Evolutionary conservation across 2,329 filamentous ascomycete genomes (phyloP).

Genomic region (Penicillium brasilianum): DNA sequence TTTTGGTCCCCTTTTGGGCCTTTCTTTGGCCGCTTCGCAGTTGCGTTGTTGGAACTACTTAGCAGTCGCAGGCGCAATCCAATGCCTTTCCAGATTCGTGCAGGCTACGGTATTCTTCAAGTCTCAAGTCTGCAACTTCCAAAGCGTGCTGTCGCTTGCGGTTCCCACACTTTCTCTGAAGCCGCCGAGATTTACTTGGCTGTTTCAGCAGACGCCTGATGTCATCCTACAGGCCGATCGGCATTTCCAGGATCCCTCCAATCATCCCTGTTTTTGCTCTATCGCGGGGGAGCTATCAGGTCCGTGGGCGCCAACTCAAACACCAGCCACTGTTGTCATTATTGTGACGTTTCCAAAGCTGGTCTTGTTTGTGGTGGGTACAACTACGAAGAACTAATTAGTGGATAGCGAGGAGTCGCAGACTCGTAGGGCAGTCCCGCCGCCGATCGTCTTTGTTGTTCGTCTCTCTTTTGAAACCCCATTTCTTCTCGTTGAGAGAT

Average conservation of each 20-base stretch:
- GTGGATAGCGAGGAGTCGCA: neutral
- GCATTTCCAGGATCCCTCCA: conserved; percentile 34
- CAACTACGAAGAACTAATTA: neutral
- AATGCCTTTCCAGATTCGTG: neutral
- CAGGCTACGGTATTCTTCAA: neutral
- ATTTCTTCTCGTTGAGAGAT: neutral
- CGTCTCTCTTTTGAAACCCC: neutral
- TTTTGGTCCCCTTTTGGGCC: neutral
- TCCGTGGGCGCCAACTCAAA: conserved; percentile 23
- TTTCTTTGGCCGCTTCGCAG: neutral
- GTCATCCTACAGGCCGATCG: conserved; percentile 38
- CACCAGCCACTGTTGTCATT: conserved; percentile 40
- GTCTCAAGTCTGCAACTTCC: neutral
- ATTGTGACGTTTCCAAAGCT: conserved; percentile 17
- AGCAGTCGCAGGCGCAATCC: neutral
- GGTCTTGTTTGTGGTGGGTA: conserved; percentile 9
- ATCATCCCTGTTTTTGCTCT: conserved; percentile 29
- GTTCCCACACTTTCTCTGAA: conserved; percentile 22
- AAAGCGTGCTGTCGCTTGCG: neutral
- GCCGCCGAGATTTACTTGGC: conserved; percentile 23
- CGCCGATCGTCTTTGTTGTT: conserved; percentile 25
- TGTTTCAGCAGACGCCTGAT: conserved; percentile 46
- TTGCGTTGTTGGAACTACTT: conserved; percentile 1
- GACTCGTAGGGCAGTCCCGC: conserved; percentile 12
- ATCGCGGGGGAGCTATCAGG: conserved; percentile 21